Conservation (phyloP, 1,284 basidiomycete genomes). For the Marasmius oreades region DNA sequence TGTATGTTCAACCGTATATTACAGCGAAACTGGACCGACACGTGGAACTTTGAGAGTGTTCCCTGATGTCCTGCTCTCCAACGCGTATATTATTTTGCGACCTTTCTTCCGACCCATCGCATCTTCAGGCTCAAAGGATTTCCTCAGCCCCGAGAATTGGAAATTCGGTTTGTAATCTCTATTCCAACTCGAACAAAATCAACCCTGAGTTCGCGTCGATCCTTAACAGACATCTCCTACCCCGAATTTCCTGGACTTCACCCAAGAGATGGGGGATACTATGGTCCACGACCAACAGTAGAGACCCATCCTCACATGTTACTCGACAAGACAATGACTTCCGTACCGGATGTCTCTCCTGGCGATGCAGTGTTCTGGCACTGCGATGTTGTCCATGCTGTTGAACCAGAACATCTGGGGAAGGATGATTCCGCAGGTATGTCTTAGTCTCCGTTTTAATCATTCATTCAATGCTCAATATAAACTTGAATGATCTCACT, state of each 20-base stretch:
- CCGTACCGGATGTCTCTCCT: conserved; percentile 69
- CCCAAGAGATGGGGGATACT: conserved; percentile 38
- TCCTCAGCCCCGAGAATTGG: conserved; percentile 66
- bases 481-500: neutral
- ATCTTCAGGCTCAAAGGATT: conserved; percentile 35
- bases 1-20: conserved; percentile 15
- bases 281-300: conserved; percentile 51
- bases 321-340: conserved; percentile 71
- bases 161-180: conserved; percentile 47
- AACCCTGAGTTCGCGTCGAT: neutral
- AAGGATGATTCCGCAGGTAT: conserved; percentile 65
- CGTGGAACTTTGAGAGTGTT: conserved; percentile 82
- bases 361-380: conserved; percentile 91
- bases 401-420: conserved; percentile 72
- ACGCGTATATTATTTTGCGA: conserved; percentile 78
- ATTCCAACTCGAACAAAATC: neutral
- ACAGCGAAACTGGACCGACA: conserved; percentile 64
- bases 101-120: conserved; percentile 74
- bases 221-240: conserved; percentile 43
- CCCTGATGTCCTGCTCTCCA: conserved; percentile 70
- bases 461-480: neutral
- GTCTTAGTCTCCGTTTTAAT: conserved; percentile 2
- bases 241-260: conserved; percentile 60
- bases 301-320: conserved; percentile 64
- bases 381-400: conserved; percentile 79